A percentile compares a stretch with the other conserved stretches of the same genome.
Evolutionary conservation across 2,329 filamentous ascomycete species (phyloP).

Genomic region (Hansfordia pulvinata): DNA sequence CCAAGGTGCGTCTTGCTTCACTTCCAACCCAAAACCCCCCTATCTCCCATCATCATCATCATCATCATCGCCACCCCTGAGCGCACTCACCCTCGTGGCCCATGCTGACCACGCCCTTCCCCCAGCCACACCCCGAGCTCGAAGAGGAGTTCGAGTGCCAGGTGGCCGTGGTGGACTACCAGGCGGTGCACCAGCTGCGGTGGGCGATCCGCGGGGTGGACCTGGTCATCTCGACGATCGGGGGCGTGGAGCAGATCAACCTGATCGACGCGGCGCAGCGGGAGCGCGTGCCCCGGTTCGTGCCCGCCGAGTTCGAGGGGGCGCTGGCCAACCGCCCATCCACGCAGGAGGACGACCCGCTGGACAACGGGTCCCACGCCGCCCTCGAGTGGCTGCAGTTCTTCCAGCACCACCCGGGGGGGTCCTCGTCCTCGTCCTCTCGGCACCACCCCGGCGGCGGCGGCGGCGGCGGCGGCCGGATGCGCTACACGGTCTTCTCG

Average conservation of each 20-base stretch:
- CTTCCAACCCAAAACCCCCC: no score
- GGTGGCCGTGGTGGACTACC: constrained; percentile 56
- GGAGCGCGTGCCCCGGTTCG: constrained; percentile 52
- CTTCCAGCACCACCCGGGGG: no score
- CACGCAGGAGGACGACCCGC: constrained; percentile 29
- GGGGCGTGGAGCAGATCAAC: constrained; percentile 50
- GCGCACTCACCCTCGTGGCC: background rate
- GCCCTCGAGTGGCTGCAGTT: no score
- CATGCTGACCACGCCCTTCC: constrained; percentile 5
- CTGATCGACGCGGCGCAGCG: constrained; percentile 59
- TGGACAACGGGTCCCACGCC: constrained; percentile 46
- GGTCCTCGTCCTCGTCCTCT: no score
- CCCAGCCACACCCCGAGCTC: constrained; percentile 39
- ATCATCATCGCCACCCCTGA: no score
- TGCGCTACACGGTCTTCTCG: constrained; percentile 54
- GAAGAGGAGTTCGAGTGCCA: constrained; percentile 43
- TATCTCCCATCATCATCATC: no score
- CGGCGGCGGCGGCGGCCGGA: constrained; percentile 30
- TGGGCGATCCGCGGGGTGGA: constrained; percentile 61
- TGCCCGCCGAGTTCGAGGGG: constrained; percentile 67
- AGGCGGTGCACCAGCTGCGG: constrained; percentile 38
- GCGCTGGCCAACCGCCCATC: constrained; percentile 37
- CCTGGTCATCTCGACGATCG: constrained; percentile 62
- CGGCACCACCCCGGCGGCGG: constrained; percentile 38
- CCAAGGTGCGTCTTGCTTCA: constrained; percentile 41